Evolutionary conservation across 2,329 filamentous ascomycete genomes (phyloP), one percentile per base, ranked within the genome.

Genomic region (Tolypocladium cylindrosporum): DNA sequence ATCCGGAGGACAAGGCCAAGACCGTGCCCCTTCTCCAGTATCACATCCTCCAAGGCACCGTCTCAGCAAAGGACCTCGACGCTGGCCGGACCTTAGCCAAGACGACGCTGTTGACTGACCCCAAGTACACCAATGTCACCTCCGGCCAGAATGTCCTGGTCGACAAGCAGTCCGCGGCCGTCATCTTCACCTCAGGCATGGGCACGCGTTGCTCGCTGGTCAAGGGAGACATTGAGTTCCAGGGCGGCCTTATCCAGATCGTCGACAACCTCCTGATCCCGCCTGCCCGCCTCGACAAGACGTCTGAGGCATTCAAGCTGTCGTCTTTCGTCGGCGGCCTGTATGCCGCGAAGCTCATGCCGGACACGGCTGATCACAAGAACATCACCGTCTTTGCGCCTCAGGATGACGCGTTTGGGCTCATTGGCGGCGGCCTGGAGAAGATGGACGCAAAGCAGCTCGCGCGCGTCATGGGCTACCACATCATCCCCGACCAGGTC

Each of bases 331-430:
- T 73, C 21, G 71, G 71, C 14, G 66, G 60, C 9, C 64, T 73
- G 8, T 71, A 72, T 58, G 66, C 67, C 19, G 61, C 66, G 10
- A 58, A 66, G 1, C 59, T 74, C 21, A 69, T 75, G 66, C 70
- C 71, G 3, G 69, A 73, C 21, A 66, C 85, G 55, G 73, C 79
- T 59, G 66, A 69, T 14, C 66, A 71, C 9, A 66, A 70, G 43
- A 69, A 71, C 65, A 62, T 88, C 43, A 89, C 86, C 57, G 75
- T 89, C 61, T 88, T 89, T 62, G 84, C 80, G 0, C 86, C 86
- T 1, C 77, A 73, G 66, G 84, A 87, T 67, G 72, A 72, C 2
- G 84, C 84, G 14, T 84, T 88, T 72, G 73, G 78, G 40, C 69
- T 73, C 34, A 81, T 88, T 50, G 82, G 79, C 58, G 81, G 76